Evolutionary conservation across 129 eudicot genomes (phyloP), one percentile per base, ranked within the genome.

Genomic region (Silybum marianum): DNA sequence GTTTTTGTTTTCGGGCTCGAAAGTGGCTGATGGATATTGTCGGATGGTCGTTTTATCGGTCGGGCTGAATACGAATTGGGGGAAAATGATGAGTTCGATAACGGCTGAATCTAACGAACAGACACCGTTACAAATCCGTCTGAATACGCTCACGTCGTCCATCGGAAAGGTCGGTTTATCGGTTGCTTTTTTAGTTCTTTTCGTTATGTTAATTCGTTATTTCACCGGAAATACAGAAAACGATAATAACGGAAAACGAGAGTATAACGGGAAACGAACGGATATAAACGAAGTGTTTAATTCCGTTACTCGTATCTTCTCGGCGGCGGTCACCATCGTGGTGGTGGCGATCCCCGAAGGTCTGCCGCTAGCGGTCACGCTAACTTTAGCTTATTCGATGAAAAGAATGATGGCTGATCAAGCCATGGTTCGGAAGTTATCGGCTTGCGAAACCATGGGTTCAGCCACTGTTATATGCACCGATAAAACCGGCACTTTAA

Each of bases 361-460:
- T 13, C 81, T 94, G 16, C 97, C 98, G 1, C 73, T 94, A 80
- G 98, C 98, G 2, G 97, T 91, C 22, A 94, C 97, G 0, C 89
- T 94, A 36, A 94, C 97, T 1, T 91, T 94, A 12, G 98, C 98
- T 0, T 94, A 90, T 76, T 94, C 98, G 9, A 91, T 94, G 98
- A 94, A 91, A 62, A 87, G 97, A 80, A 94, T 94, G 98, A 94
- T 94, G 98, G 78, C 68, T 5, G 97, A 94, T 86, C 92, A 91
- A 69, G 98, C 98, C 6, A 91, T 92, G 97, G 97, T 94, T 66
- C 78, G 98, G 74, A 94, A 91, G 81, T 80, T 90, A 51, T 94
- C 98, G 7, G 98, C 97, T 9, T 91, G 97, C 54, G 98, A 94
- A 77, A 94, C 98, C 30, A 94, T 94, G 98, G 98, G 98, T 25